Evolutionary conservation across 768 basidiomycete species (phyloP), one percentile per base, ranked within the genome.

Genomic region (Kwoniella shandongensis): DNA sequence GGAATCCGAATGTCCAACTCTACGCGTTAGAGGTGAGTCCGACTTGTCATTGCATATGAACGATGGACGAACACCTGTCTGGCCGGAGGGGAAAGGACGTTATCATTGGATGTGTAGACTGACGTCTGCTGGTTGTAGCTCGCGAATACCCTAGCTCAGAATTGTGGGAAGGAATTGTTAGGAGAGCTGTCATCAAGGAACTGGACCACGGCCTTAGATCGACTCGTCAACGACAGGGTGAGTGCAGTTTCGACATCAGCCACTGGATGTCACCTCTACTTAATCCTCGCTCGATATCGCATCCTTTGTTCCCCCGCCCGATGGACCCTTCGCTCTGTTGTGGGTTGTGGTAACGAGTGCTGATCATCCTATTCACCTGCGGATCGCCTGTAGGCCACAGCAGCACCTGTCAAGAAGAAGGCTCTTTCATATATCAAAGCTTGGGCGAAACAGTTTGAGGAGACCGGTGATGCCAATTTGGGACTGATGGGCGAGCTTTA

Each of bases 1-100:
- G 96, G 18, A 96, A 89, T 74, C 88, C 96, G 1, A 99, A 94
- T 66, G 96, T 99, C 1, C 96, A 99, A 78, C 83, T 97, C 1
- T 97, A 93, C 70, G 84, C 94, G 4, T 83, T 99, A 4, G 84
- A 89, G 1, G 80, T 80, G 50, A 62, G 77, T 51, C n/a, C 22
- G n/a, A n/a, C n/a, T n/a, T n/a, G n/a, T n/a, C n/a, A n/a, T n/a
- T n/a, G n/a, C n/a, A n/a, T n/a, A n/a, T n/a, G n/a, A n/a, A n/a
- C n/a, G n/a, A n/a, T n/a, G n/a, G n/a, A n/a, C n/a, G n/a, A n/a
- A n/a, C n/a, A n/a, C n/a, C n/a, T n/a, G n/a, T n/a, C n/a, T n/a
- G n/a, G n/a, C n/a, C n/a, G n/a, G n/a, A n/a, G n/a, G n/a, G n/a
- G n/a, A n/a, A n/a, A n/a, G n/a, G n/a, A n/a, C n/a, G n/a, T n/a